Conservation (phyloP, 2,329 filamentous ascomycete genomes). For the Stromatinia cepivora region DNA sequence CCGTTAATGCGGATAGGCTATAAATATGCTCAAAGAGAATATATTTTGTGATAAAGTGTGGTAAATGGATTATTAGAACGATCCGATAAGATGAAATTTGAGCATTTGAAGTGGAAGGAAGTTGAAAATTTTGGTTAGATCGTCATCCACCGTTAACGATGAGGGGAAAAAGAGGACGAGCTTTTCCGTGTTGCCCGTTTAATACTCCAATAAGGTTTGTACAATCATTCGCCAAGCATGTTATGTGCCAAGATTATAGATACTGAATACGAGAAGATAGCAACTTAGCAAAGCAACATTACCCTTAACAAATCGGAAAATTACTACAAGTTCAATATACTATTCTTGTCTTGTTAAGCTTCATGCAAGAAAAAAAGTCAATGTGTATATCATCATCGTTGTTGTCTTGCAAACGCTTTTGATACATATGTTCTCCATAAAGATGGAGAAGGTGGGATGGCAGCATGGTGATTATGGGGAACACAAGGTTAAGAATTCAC, state of each 20-base stretch:
- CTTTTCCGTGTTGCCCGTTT: background rate
- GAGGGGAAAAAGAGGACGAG: background rate
- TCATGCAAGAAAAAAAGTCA: background rate
- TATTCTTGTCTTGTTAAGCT: background rate
- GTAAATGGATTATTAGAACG: background rate
- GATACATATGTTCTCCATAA: background rate
- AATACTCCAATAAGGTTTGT: background rate
- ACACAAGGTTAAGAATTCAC: background rate
- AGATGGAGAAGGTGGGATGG: background rate
- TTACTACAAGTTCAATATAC: background rate
- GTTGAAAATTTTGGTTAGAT: background rate
- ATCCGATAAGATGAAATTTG: background rate
- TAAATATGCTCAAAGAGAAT: background rate
- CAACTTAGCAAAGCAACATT: too few relatives aligned
- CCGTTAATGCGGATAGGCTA: background rate
- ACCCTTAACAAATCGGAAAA: background rate
- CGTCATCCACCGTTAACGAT: background rate
- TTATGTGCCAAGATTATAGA: background rate
- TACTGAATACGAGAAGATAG: slow-evolving; percentile 3
- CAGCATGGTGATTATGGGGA: background rate
- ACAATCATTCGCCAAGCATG: background rate
- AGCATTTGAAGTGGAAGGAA: background rate
- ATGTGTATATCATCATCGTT: background rate
- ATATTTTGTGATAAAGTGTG: background rate
- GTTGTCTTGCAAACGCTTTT: background rate